These are phyloP conservation scores for Tuber calosporum DNA, from an alignment of 495 filamentous ascomycete species.

Conservation along the genomic window DNA sequence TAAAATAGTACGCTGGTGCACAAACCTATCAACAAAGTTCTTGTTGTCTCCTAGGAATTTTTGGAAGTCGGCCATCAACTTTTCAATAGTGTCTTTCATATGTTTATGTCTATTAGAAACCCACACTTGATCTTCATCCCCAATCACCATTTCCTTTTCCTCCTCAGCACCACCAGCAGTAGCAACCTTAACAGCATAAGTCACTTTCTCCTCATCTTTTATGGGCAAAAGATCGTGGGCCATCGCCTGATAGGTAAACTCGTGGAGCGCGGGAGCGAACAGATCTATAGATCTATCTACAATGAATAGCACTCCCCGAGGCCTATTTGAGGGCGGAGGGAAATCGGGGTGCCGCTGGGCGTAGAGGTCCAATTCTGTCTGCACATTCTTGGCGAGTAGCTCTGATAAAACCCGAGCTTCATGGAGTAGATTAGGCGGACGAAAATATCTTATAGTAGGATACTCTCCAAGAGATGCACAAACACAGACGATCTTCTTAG, in stretches of 20 bases:
- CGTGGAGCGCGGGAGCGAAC: constrained; percentile 76
- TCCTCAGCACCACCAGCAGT: constrained; percentile 71
- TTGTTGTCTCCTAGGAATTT: constrained; percentile 86
- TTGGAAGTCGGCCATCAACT: constrained; percentile 83
- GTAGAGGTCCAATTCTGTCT: constrained; percentile 80
- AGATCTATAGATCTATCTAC: constrained; percentile 90
- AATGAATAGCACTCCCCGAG: constrained; percentile 75
- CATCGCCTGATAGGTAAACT: constrained; percentile 99
- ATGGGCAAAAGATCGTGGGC: constrained; percentile 85
- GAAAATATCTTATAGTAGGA: constrained; percentile 84
- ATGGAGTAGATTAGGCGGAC: constrained; percentile 63
- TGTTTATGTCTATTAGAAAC: constrained; percentile 85
- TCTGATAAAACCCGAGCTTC: constrained; percentile 80
- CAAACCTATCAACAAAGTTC: constrained; percentile 73
- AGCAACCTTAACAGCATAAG: constrained; percentile 53
- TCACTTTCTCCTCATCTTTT: constrained; percentile 77
- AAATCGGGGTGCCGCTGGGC: constrained; percentile 74
- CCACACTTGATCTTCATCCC: constrained; percentile 87
- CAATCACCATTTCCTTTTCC: constrained; percentile 81
- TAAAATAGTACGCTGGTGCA: neutral
- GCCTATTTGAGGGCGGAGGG: constrained; percentile 69
- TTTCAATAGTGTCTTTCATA: constrained; percentile 96
- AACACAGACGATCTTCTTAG: constrained; percentile 62
- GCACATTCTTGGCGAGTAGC: constrained; percentile 85
- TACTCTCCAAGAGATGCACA: constrained; percentile 44